Percentiles rank a stretch among this genome's conserved stretches.
These are phyloP conservation scores for Candida arabinofermentans DNA, from an alignment of 805 yeast species.

Conservation along the genomic window DNA sequence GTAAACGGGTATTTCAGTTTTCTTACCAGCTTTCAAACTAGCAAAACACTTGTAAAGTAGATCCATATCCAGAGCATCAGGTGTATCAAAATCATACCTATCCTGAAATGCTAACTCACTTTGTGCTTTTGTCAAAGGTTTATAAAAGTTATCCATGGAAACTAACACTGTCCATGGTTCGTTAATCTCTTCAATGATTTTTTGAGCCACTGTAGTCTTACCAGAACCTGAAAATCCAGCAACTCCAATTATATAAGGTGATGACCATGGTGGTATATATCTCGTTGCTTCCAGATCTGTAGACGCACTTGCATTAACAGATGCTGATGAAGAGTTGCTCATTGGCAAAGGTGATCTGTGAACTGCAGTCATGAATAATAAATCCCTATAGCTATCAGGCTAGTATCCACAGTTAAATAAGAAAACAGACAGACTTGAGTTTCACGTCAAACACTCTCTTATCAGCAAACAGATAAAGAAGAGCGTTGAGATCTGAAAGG, in stretches of 20 bases:
- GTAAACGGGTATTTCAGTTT: constrained; percentile 63
- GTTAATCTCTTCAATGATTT: constrained; percentile 68
- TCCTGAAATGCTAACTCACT: constrained; percentile 58
- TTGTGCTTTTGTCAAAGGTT: constrained; percentile 62
- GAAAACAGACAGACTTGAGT: not conserved
- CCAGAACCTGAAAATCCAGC: constrained; percentile 91
- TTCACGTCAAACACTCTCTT: not conserved
- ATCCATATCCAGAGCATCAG: constrained; percentile 80
- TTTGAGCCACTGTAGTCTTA: constrained; percentile 85
- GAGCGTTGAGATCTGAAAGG: not conserved
- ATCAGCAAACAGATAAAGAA: not conserved
- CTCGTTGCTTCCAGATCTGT: constrained; percentile 19
- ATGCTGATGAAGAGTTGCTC: not conserved
- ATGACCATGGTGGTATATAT: constrained; percentile 83
- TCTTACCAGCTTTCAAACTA: constrained; percentile 66
- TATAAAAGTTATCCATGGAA: constrained; percentile 89
- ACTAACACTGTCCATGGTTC: constrained; percentile 93
- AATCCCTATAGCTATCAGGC: not conserved
- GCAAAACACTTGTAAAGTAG: constrained; percentile 58
- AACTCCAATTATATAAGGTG: constrained; percentile 82
- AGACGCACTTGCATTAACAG: no score
- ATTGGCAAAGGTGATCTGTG: not conserved
- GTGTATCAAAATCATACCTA: constrained; percentile 83
- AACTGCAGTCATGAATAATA: not conserved
- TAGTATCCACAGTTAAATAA: no score